Evolutionary conservation across 768 basidiomycete species (phyloP).

Genomic region (Panellus pusillus): DNA sequence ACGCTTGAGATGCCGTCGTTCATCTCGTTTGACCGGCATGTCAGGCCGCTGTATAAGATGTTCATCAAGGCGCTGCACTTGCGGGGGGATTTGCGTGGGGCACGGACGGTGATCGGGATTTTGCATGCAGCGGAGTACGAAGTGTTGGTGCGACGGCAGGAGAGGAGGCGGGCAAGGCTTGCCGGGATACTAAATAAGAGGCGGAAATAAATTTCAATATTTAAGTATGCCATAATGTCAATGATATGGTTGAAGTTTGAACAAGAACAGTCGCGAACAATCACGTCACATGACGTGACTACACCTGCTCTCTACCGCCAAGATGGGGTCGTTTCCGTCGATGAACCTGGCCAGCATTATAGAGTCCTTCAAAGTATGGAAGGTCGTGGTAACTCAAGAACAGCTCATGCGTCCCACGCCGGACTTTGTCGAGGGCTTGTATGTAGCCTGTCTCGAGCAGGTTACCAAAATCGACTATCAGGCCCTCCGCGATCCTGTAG

Average conservation of each 20-base stretch:
- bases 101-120: conserved; percentile 53
- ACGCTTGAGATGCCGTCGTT: conserved; percentile 40
- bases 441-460: conserved; percentile 69
- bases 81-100: conserved; percentile 54
- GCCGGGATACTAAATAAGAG: conserved; percentile 26
- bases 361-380: conserved; percentile 65
- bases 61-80: conserved; percentile 65
- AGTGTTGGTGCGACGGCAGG: conserved; percentile 32
- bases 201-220: not conserved
- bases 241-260: too few species aligned
- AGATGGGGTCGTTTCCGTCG: conserved; percentile 60
- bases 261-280: too few species aligned
- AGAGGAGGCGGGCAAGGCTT: conserved; percentile 30
- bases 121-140: conserved; percentile 44
- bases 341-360: conserved; percentile 68
- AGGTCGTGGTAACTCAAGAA: conserved; percentile 61
- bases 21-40: conserved; percentile 57
- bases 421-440: conserved; percentile 72
- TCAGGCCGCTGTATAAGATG: conserved; percentile 71
- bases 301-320: conserved; percentile 2
- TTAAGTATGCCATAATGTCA: too few species aligned
- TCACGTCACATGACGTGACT: not conserved
- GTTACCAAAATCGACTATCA: conserved; percentile 65
- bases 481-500: conserved; percentile 56
- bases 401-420: conserved; percentile 67